phyloP scores from a whole-genome alignment of 805 yeast genomes.

The Candida morakotiae region DNA sequence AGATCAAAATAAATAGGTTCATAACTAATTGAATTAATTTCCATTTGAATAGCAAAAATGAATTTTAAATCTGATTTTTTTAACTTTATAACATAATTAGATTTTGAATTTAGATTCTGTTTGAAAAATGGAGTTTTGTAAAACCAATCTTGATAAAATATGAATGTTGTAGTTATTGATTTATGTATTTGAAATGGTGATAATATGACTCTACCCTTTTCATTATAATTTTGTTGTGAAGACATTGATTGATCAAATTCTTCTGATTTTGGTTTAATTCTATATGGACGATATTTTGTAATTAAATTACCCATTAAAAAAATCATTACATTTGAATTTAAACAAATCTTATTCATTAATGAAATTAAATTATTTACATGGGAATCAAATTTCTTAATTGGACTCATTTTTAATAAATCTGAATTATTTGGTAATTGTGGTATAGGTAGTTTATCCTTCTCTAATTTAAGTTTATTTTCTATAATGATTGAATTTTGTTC shows the following conservation, averaged over 20 bases:
- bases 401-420: conserved; percentile 25
- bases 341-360: conserved; percentile 19
- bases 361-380: conserved; percentile 27
- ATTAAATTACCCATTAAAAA: conserved; percentile 29
- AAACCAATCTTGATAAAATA: conserved; percentile 36
- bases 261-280: background rate
- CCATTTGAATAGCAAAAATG: conserved; percentile 15
- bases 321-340: conserved; percentile 21
- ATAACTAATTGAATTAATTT: conserved; percentile 9
- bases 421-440: conserved; percentile 27
- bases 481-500: conserved; percentile 19
- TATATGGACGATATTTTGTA: conserved; percentile 18
- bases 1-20: conserved; percentile 23
- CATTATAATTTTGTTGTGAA: conserved; percentile 7
- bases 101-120: conserved; percentile 1
- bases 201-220: conserved; percentile 12
- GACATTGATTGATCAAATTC: background rate
- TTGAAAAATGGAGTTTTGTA: conserved; percentile 15
- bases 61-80: conserved; percentile 11
- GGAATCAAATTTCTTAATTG: conserved; percentile 24
- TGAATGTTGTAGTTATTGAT: conserved; percentile 13
- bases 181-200: conserved; percentile 11
- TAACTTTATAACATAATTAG: background rate
- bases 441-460: conserved; percentile 20
- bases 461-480: conserved; percentile 13